These are phyloP conservation scores for Senecio squalidus DNA, from an alignment of 140 eudicot species.

Conservation along the genomic window DNA sequence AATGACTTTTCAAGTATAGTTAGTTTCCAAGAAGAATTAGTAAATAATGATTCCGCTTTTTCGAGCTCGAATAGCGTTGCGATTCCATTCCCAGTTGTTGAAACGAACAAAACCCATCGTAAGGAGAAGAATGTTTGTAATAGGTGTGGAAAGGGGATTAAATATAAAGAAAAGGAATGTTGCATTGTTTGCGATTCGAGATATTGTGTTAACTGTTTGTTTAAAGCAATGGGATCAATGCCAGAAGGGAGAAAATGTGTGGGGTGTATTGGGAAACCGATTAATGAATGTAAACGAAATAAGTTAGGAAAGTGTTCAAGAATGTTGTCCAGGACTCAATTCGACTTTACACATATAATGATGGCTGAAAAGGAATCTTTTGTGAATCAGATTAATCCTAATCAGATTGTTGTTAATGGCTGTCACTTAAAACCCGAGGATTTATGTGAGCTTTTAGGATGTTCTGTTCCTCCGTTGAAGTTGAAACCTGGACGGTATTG, in stretches of 20 bases:
- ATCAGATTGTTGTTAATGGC: constrained; percentile 45
- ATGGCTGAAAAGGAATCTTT: constrained; percentile 34
- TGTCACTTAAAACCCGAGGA: constrained; percentile 31
- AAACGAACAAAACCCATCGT: neutral
- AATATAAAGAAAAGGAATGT: constrained; percentile 29
- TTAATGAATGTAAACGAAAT: constrained; percentile 28
- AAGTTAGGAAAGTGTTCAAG: constrained; percentile 32
- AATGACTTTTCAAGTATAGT: too few relatives aligned
- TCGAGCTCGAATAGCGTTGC: neutral
- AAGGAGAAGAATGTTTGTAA: constrained; percentile 19
- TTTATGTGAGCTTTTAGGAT: constrained; percentile 33
- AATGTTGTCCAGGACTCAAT: constrained; percentile 23
- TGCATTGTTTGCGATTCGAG: constrained; percentile 39
- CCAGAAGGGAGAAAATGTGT: constrained; percentile 50
- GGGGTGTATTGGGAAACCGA: constrained; percentile 33
- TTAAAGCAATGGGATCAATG: constrained; percentile 54
- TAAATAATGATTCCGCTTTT: too few relatives aligned
- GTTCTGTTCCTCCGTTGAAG: constrained; percentile 36
- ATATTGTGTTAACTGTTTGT: constrained; percentile 34
- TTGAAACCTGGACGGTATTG: constrained; percentile 51
- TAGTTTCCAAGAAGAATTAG: too few relatives aligned
- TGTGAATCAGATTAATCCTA: constrained; percentile 38
- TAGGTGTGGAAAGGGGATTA: constrained; percentile 30
- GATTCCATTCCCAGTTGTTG: neutral
- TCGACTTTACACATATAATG: constrained; percentile 40